Evolutionary conservation across 306 rosid species (phyloP).

Genomic region (Gleditsia sinensis): DNA sequence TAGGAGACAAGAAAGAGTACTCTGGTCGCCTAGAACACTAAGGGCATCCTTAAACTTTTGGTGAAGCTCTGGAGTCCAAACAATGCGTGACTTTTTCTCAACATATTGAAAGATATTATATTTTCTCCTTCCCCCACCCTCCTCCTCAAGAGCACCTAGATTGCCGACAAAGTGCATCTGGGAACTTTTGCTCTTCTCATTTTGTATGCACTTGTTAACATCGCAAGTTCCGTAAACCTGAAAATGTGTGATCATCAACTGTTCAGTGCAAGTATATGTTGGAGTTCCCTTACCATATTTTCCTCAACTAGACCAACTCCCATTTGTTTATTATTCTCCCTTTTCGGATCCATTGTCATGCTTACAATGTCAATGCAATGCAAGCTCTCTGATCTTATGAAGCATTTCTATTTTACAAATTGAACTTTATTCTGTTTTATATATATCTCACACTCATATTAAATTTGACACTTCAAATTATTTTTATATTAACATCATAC

Average conservation of each 20-base stretch:
- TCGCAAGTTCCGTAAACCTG: neutral
- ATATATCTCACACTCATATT: no score
- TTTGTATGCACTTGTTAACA: neutral
- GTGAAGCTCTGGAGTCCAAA: constrained; percentile 50
- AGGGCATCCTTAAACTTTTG: constrained; percentile 48
- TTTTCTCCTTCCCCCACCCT: neutral
- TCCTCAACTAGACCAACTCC: neutral
- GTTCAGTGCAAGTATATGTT: neutral
- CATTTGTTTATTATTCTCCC: neutral
- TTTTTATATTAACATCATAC: no score
- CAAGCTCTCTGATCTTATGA: no score
- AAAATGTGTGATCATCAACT: neutral
- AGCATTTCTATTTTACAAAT: no score
- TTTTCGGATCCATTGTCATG: neutral
- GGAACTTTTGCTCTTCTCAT: constrained; percentile 15
- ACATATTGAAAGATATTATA: neutral
- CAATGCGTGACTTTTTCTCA: constrained; percentile 13
- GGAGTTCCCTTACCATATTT: neutral
- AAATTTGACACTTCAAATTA: no score
- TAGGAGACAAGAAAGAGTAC: constrained; percentile 33
- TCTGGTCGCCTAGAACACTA: constrained; percentile 37
- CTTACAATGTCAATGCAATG: neutral
- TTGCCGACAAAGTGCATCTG: neutral
- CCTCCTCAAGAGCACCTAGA: neutral
- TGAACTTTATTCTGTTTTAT: no score